phyloP scores from a whole-genome alignment of 495 filamentous ascomycete genomes.

The Geopyxis carbonaria region DNA sequence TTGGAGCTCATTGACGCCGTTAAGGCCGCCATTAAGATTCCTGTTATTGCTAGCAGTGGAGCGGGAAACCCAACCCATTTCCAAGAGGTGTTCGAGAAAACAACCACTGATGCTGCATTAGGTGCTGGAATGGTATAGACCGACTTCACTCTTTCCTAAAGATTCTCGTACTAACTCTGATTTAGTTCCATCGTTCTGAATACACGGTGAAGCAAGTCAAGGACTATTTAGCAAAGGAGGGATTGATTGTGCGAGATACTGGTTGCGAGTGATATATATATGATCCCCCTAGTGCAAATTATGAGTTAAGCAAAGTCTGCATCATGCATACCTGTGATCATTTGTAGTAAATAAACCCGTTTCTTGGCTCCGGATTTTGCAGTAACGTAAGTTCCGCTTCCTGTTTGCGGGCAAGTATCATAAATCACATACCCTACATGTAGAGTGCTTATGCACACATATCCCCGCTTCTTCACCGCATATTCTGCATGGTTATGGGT shows the following conservation, averaged over 20 bases:
- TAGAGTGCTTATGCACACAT: no score
- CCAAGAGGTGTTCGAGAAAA: constrained; percentile 71
- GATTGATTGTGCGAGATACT: constrained; percentile 50
- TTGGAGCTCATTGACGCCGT: constrained; percentile 78
- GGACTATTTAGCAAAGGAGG: constrained; percentile 50
- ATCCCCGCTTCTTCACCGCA: no score
- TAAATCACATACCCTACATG: no score
- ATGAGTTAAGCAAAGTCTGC: no score
- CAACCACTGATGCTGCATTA: constrained; percentile 75
- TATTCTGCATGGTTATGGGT: no score
- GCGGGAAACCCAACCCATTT: constrained; percentile 85
- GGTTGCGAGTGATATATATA: constrained; percentile 5
- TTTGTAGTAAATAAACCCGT: no score
- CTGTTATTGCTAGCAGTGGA: constrained; percentile 88
- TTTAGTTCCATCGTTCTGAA: constrained; percentile 77
- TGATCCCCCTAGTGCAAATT: no score
- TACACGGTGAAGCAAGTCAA: constrained; percentile 95
- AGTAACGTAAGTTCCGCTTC: no score
- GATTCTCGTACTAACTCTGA: neutral
- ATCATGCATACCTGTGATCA: no score
- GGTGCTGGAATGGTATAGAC: constrained; percentile 76
- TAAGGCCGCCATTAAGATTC: constrained; percentile 68
- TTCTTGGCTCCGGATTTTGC: no score
- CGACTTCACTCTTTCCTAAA: constrained; percentile 9
- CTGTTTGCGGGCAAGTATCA: no score